Evolutionary conservation across 2,329 filamentous ascomycete species (phyloP).

Genomic region (Phaeophleospora eucalypticola): DNA sequence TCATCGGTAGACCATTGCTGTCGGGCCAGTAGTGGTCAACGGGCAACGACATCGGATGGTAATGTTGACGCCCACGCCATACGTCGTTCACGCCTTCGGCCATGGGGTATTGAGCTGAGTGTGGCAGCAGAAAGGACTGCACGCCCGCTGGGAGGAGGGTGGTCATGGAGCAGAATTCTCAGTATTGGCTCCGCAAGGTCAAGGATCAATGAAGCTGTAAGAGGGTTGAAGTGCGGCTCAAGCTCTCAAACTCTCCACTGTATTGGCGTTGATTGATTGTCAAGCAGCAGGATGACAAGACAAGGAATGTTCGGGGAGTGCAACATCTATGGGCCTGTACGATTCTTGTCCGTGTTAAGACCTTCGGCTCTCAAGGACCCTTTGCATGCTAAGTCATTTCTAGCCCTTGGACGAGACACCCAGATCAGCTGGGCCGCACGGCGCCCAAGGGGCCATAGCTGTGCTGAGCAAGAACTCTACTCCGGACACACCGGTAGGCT

Average conservation of each 20-base stretch:
- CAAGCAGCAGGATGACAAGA: neutral
- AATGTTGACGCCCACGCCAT: slow-evolving; percentile 22
- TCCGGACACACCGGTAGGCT: slow-evolving; percentile 16
- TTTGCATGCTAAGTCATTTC: neutral
- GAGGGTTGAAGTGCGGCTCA: slow-evolving; percentile 23
- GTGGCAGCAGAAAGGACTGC: slow-evolving; percentile 14
- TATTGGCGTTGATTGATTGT: slow-evolving; percentile 5
- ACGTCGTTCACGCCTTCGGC: slow-evolving; percentile 17
- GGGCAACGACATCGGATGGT: slow-evolving; percentile 19
- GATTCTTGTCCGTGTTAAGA: neutral
- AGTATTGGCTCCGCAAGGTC: slow-evolving; percentile 17
- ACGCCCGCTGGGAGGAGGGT: slow-evolving; percentile 15
- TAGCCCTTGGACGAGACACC: neutral
- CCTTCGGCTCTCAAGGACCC: neutral
- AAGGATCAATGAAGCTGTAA: slow-evolving; percentile 15
- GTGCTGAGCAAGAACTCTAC: slow-evolving; percentile 8
- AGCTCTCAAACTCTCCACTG: slow-evolving; percentile 6
- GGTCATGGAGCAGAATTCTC: slow-evolving; percentile 25
- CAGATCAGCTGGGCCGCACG: slow-evolving; percentile 2
- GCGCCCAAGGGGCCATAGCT: slow-evolving; percentile 4
- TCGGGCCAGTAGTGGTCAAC: slow-evolving; percentile 19
- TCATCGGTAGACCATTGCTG: slow-evolving; percentile 17
- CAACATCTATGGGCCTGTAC: neutral
- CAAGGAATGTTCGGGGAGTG: neutral
- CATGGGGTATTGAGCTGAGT: slow-evolving; percentile 14